Evolutionary conservation across 1,284 basidiomycete species (phyloP), one percentile per base, ranked within the genome.

Genomic region (Earliella scabrosa): DNA sequence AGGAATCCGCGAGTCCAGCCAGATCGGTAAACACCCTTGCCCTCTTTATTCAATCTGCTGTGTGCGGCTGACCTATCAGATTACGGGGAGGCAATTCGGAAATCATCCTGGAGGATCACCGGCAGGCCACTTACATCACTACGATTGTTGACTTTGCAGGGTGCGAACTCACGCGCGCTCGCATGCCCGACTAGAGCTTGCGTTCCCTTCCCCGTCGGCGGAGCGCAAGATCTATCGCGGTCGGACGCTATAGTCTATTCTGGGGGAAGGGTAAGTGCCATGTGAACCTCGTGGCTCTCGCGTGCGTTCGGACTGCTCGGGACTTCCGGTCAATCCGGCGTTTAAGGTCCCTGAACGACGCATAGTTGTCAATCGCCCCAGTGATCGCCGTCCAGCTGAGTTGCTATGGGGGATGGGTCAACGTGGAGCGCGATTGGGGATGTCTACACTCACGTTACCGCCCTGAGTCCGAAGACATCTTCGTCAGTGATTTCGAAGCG

Each of bases 241-340:
- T 54, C 60, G 60, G 60, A 31, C 34, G 18, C 34, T 50, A 38
- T 63, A 50, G 55, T 56, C 58, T 58, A 59, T 59, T 63, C 45
- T 52, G 29, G 44, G 53, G 34, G 29, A 38, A 6, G 35, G 41
- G 47, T 43, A 32, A 35, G 20, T 49, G 13, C 50, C 55, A 55
- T 55, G 60, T 57, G 58, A 55, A 45, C 60, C 60, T 59, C 60
- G 60, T 63, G 60, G 60, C 55, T 54, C 58, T 63, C 60, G 60
- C 60, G 60, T 63, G 60, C 50, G 52, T 47, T 56, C 58, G 54
- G 55, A 50, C 44, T 44, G n/a, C 34, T 59, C 60, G 57, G 58
- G 52, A 36, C 53, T 36, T 43, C 55, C 57, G 60, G 60, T 45
- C 45, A 57, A 54, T 38, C 57, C 60, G 58, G 60, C n/a, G n/a